Base-by-base conservation (phyloP, 1,284 basidiomycete species). In the Amylostereum areolatum region DNA sequence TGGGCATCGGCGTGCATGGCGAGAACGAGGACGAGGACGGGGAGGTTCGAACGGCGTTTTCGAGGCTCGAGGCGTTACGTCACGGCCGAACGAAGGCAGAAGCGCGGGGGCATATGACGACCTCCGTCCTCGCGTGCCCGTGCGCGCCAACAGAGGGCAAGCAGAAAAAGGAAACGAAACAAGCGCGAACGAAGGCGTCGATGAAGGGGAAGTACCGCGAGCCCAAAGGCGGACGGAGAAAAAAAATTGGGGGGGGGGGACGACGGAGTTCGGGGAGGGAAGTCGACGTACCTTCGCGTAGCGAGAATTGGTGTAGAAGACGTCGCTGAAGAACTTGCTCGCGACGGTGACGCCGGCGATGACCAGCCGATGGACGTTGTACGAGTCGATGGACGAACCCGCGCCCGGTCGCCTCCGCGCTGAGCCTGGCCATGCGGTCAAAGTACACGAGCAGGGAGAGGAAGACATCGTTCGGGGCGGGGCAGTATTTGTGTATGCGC, bases 271-370 rank as follows among this genome's bases (percentile, higher is more conserved):
- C 24, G 9, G 9, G 30, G 24, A 46, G 46, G 32, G 46, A 53
- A 27, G 28, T 39, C 10, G 48, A 73, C 83, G 47, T 54, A 95
- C 94, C 81, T 98, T 99, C 51, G 96, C 96, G 65, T 99, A 99
- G 34, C 96, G 79, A 30, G 95, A 97, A 62, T 99, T 99, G n/a
- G 96, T 98, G 70, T 99, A 98, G 63, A 99, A 99, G 8, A 99
- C 94, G 66, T 99, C 96, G 52, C 89, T 93, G 66, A 98, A 98
- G 67, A 99, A 99, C 68, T 99, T 99, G 74, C 90, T 94, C 18
- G 96, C 95, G 7, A 99, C 96, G 2, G 96, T 98, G 28, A 99
- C 89, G 3, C 96, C 96, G 1, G 96, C 95, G 57, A 99, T 98
- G 60, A 99, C 90, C 42, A 99, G 36, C 73, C 67, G 81, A 68